These are phyloP conservation scores for Cercophora sp. DNA, from an alignment of 495 filamentous ascomycete genomes.

Conservation along the genomic window DNA sequence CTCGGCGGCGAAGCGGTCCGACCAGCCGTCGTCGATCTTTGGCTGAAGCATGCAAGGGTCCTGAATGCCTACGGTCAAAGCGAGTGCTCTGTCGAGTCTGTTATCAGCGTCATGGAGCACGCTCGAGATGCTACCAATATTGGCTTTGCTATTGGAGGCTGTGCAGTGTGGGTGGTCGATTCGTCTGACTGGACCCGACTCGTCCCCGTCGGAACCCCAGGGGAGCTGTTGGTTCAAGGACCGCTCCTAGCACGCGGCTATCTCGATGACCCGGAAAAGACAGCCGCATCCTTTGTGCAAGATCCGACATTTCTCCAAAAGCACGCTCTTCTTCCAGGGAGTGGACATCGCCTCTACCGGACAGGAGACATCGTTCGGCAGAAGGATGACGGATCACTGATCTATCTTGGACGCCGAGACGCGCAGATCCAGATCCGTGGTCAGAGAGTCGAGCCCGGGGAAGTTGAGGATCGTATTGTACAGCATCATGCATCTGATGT, in stretches of 20 bases:
- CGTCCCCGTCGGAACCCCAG: neutral
- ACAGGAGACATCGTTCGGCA: neutral
- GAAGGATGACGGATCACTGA: constrained; percentile 12
- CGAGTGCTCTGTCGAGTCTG: neutral
- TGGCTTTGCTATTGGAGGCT: neutral
- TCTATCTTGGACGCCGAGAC: neutral
- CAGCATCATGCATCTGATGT: too few species aligned
- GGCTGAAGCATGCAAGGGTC: too few species aligned
- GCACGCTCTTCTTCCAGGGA: neutral
- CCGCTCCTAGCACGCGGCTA: neutral
- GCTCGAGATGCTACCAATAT: neutral
- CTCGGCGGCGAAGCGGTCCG: constrained; percentile 40
- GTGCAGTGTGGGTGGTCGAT: neutral
- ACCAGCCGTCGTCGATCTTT: too few species aligned
- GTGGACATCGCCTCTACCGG: neutral
- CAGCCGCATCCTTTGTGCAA: neutral
- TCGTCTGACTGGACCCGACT: neutral
- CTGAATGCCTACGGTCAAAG: neutral
- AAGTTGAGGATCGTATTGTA: neutral
- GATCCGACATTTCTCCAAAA: neutral
- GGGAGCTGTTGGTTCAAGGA: neutral
- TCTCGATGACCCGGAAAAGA: neutral
- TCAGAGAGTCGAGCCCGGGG: neutral
- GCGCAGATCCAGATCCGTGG: neutral
- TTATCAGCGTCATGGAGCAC: neutral